Base-by-base conservation (phyloP, 2,329 filamentous ascomycete species). In the Penicillium crustosum region DNA sequence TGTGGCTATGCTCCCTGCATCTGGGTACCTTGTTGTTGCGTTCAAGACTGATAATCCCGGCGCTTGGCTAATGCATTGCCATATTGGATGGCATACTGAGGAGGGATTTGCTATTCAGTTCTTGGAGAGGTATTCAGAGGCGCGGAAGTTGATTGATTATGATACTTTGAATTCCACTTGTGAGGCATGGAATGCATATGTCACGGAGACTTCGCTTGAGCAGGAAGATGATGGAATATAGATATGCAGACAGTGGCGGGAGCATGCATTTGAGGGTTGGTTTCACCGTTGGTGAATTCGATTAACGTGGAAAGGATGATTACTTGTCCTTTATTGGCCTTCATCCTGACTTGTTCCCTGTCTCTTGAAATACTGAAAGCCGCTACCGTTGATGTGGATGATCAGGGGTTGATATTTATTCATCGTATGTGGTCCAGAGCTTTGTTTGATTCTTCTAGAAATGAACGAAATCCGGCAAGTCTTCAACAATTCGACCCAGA, bases 11-110 rank as follows among this genome's bases (percentile, higher is more conserved):
- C 36, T 39, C n/a, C 36, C 36, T 10, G 36, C 9, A 10, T 12
- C 36, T 19, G 36, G 36, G 2, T 39, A 39, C 5, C 36, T 39
- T 39, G 36, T 79, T 3, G 68, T 84, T 9, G 81, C 77, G 0
- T 84, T 82, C 64, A 62, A 75, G 57, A 74, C 79, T 0, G 78
- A 85, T 64, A 84, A 84, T 65, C 82, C 82, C 0, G 82, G 82
- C 0, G 68, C 62, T 2, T 75, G 72, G 73, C 45, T 74, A 27
- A 70, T 73, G 68, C 71, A 74, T 57, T 73, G 70, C 49, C 70
- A 74, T 62, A 70, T 73, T 38, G 70, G 68, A 4, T 71, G 68
- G 64, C 69, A 71, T 56, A 61, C 66, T 2, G 49, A 54, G 10
- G 63, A 70, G 19, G 72, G 71, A 0, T 70, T 74, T 47, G 68